Base-by-base conservation (phyloP, 805 yeast genomes). In the Cyberlindnera americana region DNA sequence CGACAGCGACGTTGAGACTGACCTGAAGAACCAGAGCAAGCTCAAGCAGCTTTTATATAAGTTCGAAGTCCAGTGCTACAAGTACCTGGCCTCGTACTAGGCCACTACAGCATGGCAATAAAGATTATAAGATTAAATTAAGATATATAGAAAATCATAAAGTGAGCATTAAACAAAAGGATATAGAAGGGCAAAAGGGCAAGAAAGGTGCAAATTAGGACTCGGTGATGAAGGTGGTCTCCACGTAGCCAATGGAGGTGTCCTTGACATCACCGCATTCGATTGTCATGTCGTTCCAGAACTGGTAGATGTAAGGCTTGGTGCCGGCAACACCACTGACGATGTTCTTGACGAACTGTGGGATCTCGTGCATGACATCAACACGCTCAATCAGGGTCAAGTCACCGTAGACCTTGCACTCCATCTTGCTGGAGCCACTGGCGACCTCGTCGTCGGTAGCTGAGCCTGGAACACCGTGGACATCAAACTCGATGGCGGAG, bases 331-430 rank as follows among this genome's bases (percentile, higher is more conserved):
- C 95, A 43, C 95, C 96, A 47, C 90, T 79, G 33, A 87, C 98
- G 43, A 93, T 84, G 54, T 81, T 84, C 67, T 91, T 93, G 51
- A 93, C 95, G 64, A 93, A 89, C 48, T 78, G 81, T 19, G 99
- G 99, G 43, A 93, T 82, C 66, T 93, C 98, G 37, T 89, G 86
- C 97, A 93, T 89, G 44, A 93, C 98, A 65, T 93, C 99, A 43
- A 93, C 90, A 60, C 98, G 80, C 67, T 88, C 97, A 37, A 87
- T 78, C 45, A 86, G 65, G 33, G 72, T 67, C 50, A 91, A 72
- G 17, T 71, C 66, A 46, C 96, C 96, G 29, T 53, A 58, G 16
- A 84, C 77, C 10, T 59, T 61, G 33, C 76, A 83, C 33, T 62
- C 66, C 19, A 73, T 69, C 30, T 53, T 49, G 40, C 64, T 64